Evolutionary conservation across 306 rosid species (phyloP).

Genomic region (Luffa acutangula): DNA sequence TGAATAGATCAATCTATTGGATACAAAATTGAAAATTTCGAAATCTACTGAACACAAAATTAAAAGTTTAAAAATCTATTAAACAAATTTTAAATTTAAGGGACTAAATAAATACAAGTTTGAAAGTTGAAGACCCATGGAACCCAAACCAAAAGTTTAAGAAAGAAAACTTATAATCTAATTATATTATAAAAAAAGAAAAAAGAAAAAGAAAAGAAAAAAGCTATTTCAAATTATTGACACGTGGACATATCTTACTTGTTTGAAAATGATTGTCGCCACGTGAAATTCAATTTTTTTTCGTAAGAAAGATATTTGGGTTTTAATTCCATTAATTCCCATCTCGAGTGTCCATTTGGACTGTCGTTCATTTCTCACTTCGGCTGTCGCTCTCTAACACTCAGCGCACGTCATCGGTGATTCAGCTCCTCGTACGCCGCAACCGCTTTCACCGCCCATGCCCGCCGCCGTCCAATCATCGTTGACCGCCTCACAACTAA

Average conservation of each 20-base stretch:
- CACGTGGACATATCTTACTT: not conserved
- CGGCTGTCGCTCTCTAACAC: not conserved
- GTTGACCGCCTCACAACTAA: not conserved
- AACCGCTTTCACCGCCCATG: not conserved
- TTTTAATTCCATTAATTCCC: not conserved
- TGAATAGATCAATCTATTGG: too few relatives aligned
- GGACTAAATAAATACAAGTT: too few relatives aligned
- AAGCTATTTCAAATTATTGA: too few relatives aligned
- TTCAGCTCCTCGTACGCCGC: not conserved
- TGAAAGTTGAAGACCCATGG: too few relatives aligned
- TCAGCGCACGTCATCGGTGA: not conserved
- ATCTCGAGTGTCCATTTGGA: not conserved
- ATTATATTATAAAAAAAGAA: too few relatives aligned
- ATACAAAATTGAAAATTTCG: too few relatives aligned
- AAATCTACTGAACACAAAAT: too few relatives aligned
- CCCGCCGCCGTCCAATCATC: not conserved
- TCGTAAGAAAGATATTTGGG: not conserved
- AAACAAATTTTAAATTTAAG: too few relatives aligned
- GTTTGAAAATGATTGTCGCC: not conserved
- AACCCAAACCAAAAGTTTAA: too few relatives aligned
- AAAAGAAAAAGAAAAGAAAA: too few relatives aligned
- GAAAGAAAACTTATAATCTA: too few relatives aligned
- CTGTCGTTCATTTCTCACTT: not conserved
- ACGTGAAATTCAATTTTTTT: not conserved
- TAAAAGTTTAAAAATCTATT: too few relatives aligned